Conservation (phyloP, 1,284 basidiomycete genomes). For the Ustilago hordei region DNA sequence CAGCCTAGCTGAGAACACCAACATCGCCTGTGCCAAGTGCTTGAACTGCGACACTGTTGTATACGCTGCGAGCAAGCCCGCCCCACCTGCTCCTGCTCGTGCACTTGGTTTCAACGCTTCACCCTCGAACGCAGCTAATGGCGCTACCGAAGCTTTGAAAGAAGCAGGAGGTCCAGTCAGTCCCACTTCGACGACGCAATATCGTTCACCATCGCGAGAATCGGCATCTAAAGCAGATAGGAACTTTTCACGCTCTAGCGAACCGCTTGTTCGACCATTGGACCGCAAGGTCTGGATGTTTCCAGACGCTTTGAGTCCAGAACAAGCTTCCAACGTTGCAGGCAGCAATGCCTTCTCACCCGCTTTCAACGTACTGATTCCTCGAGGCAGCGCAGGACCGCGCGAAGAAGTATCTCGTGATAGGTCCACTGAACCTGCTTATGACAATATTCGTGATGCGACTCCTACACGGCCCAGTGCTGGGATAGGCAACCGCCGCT, state of each 20-base stretch:
- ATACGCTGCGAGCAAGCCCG: constrained; percentile 45
- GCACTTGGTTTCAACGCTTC: constrained; percentile 45
- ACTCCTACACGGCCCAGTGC: constrained; percentile 37
- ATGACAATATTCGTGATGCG: constrained; percentile 17
- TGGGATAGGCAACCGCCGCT: constrained; percentile 14
- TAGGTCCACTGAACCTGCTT: neutral
- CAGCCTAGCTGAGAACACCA: constrained; percentile 30
- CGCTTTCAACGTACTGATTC: constrained; percentile 42
- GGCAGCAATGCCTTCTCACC: constrained; percentile 43
- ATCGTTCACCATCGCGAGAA: constrained; percentile 39
- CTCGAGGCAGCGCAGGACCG: constrained; percentile 6
- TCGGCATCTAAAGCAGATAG: constrained; percentile 11
- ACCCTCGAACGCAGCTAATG: constrained; percentile 17
- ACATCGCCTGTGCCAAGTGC: constrained; percentile 48
- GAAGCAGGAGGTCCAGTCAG: constrained; percentile 21
- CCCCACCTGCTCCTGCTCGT: constrained; percentile 44
- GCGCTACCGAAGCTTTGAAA: constrained; percentile 10
- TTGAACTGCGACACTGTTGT: constrained; percentile 48
- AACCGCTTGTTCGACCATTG: constrained; percentile 43
- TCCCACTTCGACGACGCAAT: constrained; percentile 19
- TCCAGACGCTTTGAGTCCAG: constrained; percentile 35
- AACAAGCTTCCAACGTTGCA: constrained; percentile 31
- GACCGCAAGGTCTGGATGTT: constrained; percentile 54
- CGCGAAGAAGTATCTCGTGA: neutral
- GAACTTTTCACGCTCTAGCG: constrained; percentile 16